These are phyloP conservation scores for Mucor racemosus DNA, from an alignment of 371 early-diverging fungal species.

Conservation along the genomic window DNA sequence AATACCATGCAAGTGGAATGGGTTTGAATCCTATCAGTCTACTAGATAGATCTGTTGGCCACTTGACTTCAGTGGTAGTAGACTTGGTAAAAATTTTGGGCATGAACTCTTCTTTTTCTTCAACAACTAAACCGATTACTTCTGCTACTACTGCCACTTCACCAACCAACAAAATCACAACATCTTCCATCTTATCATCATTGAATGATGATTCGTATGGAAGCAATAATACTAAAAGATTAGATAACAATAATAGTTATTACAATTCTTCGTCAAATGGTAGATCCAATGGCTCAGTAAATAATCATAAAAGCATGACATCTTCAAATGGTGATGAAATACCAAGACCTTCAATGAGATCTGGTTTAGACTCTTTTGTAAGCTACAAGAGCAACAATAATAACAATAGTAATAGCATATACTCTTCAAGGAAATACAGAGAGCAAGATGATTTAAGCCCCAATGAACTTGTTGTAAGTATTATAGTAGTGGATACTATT, in stretches of 20 bases:
- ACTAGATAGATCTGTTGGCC: constrained; percentile 79
- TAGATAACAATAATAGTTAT: background rate
- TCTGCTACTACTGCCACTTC: background rate
- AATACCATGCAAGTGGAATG: constrained; percentile 80
- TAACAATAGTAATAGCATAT: background rate
- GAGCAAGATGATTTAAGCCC: constrained; percentile 12
- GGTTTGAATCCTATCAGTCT: constrained; percentile 69
- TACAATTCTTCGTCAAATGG: background rate
- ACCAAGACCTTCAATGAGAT: background rate
- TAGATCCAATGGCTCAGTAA: constrained; percentile 3
- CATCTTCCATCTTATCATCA: background rate
- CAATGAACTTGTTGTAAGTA: constrained; percentile 20
- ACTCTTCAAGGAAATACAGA: constrained; percentile 1
- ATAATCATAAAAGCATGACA: background rate
- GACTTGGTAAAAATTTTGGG: constrained; percentile 75
- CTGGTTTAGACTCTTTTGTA: background rate
- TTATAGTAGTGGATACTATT: background rate
- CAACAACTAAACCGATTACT: background rate
- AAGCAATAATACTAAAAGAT: background rate
- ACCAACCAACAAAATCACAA: background rate
- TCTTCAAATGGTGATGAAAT: background rate
- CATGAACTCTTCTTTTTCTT: constrained; percentile 22
- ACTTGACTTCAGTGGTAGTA: constrained; percentile 76
- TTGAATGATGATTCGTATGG: background rate
- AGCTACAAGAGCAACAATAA: constrained; percentile 8